Conservation (phyloP, 768 basidiomycete species). For the Psilocybe subaeruginosa region DNA sequence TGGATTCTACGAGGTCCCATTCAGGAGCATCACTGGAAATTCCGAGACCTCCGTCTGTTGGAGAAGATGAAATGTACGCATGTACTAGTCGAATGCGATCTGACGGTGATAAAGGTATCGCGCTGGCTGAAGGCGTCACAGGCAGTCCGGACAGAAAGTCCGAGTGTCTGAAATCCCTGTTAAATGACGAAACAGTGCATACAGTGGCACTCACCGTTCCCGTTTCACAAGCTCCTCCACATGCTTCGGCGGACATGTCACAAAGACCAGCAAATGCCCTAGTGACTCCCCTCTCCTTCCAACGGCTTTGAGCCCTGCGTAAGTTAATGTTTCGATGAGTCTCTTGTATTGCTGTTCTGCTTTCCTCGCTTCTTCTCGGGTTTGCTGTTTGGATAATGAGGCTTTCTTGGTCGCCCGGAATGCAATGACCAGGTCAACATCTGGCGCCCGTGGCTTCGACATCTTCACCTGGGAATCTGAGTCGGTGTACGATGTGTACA, state of each 20-base stretch:
- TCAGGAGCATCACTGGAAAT: constrained; percentile 70
- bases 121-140: constrained; percentile 46
- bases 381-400: constrained; percentile 61
- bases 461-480: constrained; percentile 10
- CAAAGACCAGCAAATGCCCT: constrained; percentile 77
- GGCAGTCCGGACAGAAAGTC: constrained; percentile 81
- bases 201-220: constrained; percentile 61
- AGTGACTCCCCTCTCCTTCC: constrained; percentile 77
- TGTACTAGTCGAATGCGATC: constrained; percentile 85
- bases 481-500: neutral
- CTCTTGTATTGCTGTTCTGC: constrained; percentile 71
- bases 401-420: constrained; percentile 59
- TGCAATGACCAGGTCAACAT: constrained; percentile 75
- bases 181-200: neutral
- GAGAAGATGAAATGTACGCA: constrained; percentile 67
- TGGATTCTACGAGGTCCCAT: constrained; percentile 82
- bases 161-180: constrained; percentile 49
- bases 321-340: constrained; percentile 62
- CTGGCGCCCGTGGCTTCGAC: constrained; percentile 35
- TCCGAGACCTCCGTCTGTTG: constrained; percentile 82
- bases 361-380: constrained; percentile 61
- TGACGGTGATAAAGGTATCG: constrained; percentile 59
- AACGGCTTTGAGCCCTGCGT: constrained; percentile 69
- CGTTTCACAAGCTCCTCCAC: constrained; percentile 67
- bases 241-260: constrained; percentile 66